Conservation (phyloP, 148 eudicot species). For the Amaranthus cruentus region DNA sequence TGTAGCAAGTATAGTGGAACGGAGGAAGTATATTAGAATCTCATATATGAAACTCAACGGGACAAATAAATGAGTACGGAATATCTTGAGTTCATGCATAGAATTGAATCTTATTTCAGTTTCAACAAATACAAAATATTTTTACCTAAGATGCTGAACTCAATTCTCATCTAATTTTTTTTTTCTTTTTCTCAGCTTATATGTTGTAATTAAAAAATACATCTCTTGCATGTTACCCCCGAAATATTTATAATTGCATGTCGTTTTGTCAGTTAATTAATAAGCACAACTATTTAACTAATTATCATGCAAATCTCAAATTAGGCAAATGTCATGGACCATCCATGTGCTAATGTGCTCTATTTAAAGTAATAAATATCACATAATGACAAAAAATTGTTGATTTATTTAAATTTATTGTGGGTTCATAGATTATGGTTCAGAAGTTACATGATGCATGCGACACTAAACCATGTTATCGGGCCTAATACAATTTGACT, state of each 20-base stretch:
- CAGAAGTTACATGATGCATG: not conserved
- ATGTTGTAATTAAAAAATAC: too few species aligned
- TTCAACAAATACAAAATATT: too few species aligned
- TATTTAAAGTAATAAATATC: not conserved
- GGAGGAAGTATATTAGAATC: too few species aligned
- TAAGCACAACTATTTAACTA: not conserved
- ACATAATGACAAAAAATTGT: not conserved
- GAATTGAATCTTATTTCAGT: too few species aligned
- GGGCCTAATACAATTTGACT: not conserved
- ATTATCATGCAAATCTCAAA: not conserved
- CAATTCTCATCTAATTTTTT: too few species aligned
- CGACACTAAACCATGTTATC: not conserved
- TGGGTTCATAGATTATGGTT: not conserved
- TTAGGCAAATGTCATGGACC: not conserved
- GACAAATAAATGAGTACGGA: too few species aligned
- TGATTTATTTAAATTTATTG: not conserved
- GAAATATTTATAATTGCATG: constrained; percentile 1
- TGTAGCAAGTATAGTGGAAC: too few species aligned
- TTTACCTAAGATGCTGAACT: too few species aligned
- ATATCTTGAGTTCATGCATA: too few species aligned
- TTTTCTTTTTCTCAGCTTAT: too few species aligned
- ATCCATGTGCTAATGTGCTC: constrained; percentile 1
- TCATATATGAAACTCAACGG: too few species aligned
- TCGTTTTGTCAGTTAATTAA: not conserved
- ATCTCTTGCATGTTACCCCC: constrained; percentile 4